Conservation (phyloP, 495 filamentous ascomycete species). For the Sphaerosporella brunnea region DNA sequence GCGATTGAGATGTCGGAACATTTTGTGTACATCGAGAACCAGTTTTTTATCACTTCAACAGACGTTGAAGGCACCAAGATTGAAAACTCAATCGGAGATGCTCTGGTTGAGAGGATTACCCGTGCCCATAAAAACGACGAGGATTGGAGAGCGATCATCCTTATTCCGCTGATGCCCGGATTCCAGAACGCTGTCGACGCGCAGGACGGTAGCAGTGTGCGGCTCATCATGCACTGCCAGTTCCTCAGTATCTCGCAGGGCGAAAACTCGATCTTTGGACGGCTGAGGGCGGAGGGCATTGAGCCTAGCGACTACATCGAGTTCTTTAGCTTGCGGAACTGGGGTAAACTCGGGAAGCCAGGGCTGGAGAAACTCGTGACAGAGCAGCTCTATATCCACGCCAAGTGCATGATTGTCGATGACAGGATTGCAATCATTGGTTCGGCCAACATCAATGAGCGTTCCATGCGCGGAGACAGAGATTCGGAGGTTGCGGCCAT, state of each 20-base stretch:
- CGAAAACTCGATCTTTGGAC: conserved; percentile 79
- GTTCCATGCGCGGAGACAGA: conserved; percentile 78
- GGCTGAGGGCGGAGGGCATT: conserved; percentile 61
- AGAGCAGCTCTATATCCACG: conserved; percentile 96
- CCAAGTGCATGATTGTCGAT: conserved; percentile 93
- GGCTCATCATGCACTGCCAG: conserved; percentile 94
- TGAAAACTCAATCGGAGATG: conserved; percentile 86
- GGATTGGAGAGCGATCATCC: conserved; percentile 80
- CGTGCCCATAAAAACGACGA: conserved; percentile 69
- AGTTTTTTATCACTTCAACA: conserved; percentile 94
- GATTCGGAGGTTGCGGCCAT: conserved; percentile 88
- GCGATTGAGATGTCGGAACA: conserved; percentile 89
- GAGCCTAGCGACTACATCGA: conserved; percentile 94
- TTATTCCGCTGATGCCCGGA: conserved; percentile 92
- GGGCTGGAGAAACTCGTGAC: conserved; percentile 58
- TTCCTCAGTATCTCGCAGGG: conserved; percentile 94
- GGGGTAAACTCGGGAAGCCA: conserved; percentile 72
- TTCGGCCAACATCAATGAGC: conserved; percentile 97
- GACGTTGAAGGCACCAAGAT: conserved; percentile 74
- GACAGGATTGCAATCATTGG: conserved; percentile 88
- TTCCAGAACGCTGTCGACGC: conserved; percentile 94
- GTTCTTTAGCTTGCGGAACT: conserved; percentile 81
- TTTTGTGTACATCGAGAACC: conserved; percentile 98
- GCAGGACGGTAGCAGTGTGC: conserved; percentile 81
- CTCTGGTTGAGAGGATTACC: conserved; percentile 77